These are phyloP conservation scores for Periconia macrospinosa DNA, from an alignment of 2,329 filamentous ascomycete genomes.

Conservation along the genomic window DNA sequence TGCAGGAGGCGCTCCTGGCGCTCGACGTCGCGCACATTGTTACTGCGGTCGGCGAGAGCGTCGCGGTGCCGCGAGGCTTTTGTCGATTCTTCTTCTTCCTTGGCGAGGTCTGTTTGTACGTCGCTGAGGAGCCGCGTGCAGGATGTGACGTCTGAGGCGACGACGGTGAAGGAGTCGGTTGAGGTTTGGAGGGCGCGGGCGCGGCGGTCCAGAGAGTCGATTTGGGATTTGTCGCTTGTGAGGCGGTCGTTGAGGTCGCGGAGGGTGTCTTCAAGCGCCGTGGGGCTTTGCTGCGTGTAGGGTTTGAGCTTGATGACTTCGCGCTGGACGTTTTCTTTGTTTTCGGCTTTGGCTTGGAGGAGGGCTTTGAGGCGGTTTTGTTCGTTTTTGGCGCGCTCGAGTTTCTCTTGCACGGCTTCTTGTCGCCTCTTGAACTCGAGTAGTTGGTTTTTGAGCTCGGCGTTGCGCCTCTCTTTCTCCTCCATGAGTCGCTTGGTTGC, in stretches of 20 bases:
- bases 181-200: slow-evolving; percentile 91
- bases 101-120: slow-evolving; percentile 77
- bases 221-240: slow-evolving; percentile 76
- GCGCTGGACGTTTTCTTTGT: slow-evolving; percentile 72
- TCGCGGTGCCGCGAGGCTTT: slow-evolving; percentile 82
- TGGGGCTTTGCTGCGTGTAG: slow-evolving; percentile 88
- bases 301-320: slow-evolving; percentile 88
- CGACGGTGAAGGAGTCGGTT: slow-evolving; percentile 82
- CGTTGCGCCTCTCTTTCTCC: slow-evolving; percentile 83
- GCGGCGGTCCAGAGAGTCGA: slow-evolving; percentile 83
- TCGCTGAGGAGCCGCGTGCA: slow-evolving; percentile 91
- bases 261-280: slow-evolving; percentile 77
- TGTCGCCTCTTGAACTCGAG: slow-evolving; percentile 80
- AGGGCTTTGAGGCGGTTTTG: slow-evolving; percentile 74
- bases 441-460: slow-evolving; percentile 80
- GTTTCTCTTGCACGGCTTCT: slow-evolving; percentile 76
- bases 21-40: slow-evolving; percentile 90
- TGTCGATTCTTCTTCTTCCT: slow-evolving; percentile 87
- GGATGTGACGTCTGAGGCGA: slow-evolving; percentile 80
- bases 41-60: slow-evolving; percentile 81
- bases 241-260: slow-evolving; percentile 81
- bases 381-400: slow-evolving; percentile 81
- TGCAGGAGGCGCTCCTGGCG: slow-evolving; percentile 81
- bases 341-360: slow-evolving; percentile 71
- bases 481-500: slow-evolving; percentile 79